Percentiles rank a stretch among this genome's conserved stretches.
Conservation (phyloP, 2,329 filamentous ascomycete genomes). For the Ophiocordyceps camponoti-saundersi region DNA sequence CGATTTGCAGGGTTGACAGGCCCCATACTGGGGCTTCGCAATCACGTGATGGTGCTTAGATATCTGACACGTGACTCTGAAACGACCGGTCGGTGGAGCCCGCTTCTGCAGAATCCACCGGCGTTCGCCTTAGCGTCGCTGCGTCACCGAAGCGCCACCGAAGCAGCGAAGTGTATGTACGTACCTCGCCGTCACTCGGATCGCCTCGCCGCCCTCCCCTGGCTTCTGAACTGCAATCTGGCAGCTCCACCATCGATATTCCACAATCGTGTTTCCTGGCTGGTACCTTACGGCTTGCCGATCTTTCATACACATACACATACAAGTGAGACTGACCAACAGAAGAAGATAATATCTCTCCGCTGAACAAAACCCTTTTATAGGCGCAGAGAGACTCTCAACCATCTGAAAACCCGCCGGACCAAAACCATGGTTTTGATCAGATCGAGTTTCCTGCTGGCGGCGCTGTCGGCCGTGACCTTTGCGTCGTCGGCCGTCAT, state of each 20-base stretch:
- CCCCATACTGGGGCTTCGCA: slow-evolving; percentile 8
- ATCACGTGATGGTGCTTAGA: not conserved
- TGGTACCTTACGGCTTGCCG: not conserved
- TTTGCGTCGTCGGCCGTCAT: slow-evolving; percentile 60
- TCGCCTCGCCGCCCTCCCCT: not conserved
- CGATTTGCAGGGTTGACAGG: slow-evolving; percentile 18
- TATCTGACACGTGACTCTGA: not conserved
- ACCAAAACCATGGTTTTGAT: slow-evolving; percentile 32
- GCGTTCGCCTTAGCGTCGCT: too few relatives aligned
- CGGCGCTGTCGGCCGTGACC: slow-evolving; percentile 35
- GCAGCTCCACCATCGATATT: slow-evolving; percentile 7
- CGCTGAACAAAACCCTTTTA: too few relatives aligned
- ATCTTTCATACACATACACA: not conserved
- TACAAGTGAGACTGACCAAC: not conserved
- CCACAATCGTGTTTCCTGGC: not conserved
- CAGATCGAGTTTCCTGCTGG: slow-evolving; percentile 39
- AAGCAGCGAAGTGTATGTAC: not conserved
- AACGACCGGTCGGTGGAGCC: not conserved
- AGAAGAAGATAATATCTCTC: too few relatives aligned
- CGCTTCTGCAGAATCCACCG: not conserved
- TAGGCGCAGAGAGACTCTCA: not conserved
- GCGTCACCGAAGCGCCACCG: not conserved
- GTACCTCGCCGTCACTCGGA: not conserved
- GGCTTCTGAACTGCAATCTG: slow-evolving; percentile 11
- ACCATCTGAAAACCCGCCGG: not conserved